phyloP scores from a whole-genome alignment of 371 early-diverging fungal species.

The Lichtheimia ornata region DNA sequence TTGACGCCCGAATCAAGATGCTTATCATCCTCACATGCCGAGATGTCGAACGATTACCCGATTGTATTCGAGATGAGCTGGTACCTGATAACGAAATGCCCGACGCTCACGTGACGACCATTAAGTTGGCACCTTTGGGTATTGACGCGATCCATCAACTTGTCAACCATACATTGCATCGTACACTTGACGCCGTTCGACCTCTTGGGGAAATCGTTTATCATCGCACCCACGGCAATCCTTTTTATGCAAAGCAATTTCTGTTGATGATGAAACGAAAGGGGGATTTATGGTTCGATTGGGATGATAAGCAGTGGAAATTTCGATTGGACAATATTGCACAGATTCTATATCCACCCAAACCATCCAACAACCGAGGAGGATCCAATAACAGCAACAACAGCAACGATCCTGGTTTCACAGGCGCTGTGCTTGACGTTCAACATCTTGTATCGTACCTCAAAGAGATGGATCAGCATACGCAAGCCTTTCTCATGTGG shows the following conservation, averaged over 20 bases:
- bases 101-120: conserved; percentile 21
- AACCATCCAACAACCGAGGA: conserved; percentile 1
- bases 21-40: conserved; percentile 45
- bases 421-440: conserved; percentile 31
- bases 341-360: conserved; percentile 21
- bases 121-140: conserved; percentile 29
- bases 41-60: conserved; percentile 33
- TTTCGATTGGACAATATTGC: conserved; percentile 38
- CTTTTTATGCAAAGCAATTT: conserved; percentile 46
- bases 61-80: conserved; percentile 21
- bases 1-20: conserved; percentile 32
- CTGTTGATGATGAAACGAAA: conserved; percentile 42
- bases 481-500: conserved; percentile 43
- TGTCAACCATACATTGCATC: conserved; percentile 37
- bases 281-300: conserved; percentile 47
- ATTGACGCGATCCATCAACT: conserved; percentile 27
- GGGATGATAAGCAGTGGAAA: conserved; percentile 45
- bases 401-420: neutral
- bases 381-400: conserved; percentile 3
- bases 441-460: conserved; percentile 37
- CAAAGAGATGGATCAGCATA: conserved; percentile 29
- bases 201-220: conserved; percentile 35
- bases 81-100: conserved; percentile 11
- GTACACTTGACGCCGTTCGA: conserved; percentile 19
- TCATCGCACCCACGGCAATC: conserved; percentile 44